phyloP scores from a whole-genome alignment of 2,329 filamentous ascomycete species.

The Diaporthe sp. region DNA sequence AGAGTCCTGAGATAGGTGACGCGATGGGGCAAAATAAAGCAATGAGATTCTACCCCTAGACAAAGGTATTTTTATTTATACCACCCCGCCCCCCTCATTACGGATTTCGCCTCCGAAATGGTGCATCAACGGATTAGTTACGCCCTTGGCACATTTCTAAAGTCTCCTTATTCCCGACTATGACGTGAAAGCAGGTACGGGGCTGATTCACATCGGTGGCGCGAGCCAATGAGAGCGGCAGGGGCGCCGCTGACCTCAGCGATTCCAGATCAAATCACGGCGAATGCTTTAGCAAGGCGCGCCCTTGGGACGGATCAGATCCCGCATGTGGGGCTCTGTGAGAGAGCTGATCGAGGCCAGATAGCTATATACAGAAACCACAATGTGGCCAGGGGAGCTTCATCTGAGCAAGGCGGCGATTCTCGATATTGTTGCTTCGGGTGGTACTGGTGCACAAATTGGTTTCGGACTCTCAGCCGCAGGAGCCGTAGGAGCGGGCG shows the following conservation, averaged over 20 bases:
- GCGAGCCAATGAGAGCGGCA: not conserved
- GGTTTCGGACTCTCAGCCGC: not conserved
- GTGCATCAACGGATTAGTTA: not conserved
- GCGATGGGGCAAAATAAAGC: not conserved
- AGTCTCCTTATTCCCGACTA: not conserved
- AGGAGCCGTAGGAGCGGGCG: not conserved
- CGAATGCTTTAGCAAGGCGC: slow-evolving; percentile 11
- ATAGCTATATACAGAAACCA: not conserved
- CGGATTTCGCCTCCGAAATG: not conserved
- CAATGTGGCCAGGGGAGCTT: not conserved
- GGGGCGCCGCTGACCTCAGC: not conserved
- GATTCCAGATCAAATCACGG: not conserved
- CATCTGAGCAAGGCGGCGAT: no score
- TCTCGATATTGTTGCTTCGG: not conserved
- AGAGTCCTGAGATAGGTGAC: not conserved
- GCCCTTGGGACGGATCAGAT: slow-evolving; percentile 1
- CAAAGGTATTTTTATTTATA: slow-evolving; percentile 3
- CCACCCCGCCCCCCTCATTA: not conserved
- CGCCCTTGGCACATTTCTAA: slow-evolving; percentile 9
- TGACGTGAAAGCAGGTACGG: not conserved
- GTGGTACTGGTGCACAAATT: not conserved
- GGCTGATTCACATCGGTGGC: no score
- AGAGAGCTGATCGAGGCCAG: not conserved
- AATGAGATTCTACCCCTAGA: not conserved
- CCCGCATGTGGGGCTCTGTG: not conserved